Evolutionary conservation across 768 basidiomycete genomes (phyloP), one percentile per base, ranked within the genome.

Genomic region (Collybiopsis luxurians): DNA sequence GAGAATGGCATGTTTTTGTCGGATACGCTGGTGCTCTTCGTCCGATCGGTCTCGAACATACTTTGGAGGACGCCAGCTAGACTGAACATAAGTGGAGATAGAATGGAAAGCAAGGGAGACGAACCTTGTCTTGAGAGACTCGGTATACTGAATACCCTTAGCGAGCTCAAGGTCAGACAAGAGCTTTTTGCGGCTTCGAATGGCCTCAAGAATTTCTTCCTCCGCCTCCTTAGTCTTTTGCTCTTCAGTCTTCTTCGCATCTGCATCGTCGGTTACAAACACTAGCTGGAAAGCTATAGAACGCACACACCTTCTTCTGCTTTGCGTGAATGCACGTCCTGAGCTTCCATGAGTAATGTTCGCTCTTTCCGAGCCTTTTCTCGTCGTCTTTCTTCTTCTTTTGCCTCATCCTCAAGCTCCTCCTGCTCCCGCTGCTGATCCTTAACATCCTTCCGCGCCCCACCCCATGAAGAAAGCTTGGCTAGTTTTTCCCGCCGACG

Each of bases 111-210:
- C 11, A n/a, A 19, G 9, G 7, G 23, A 19, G n/a, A 45, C 66
- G 30, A 67, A 92, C 95, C 89, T 86, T 24, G 93, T 84, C 67
- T 84, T 84, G 59, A 98, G 67, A 30, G 93, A 80, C 61, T 98
- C 92, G 0, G 88, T 90, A 68, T 98, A 99, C 34, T 83, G 79
- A 42, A 97, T 94, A 6, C 96, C 97, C 67, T 93, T 85, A 2
- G 97, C 96, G 30, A 98, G 74, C 69, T 99, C 97, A 66, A 92
- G 77, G 63, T 94, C 95, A 3, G 94, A 95, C 0, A 92, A 94
- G 12, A 99, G 82, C 68, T 95, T 96, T 68, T 90, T 81, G 64
- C 95, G 80, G 59, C 88, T 91, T 34, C 92, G 90, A 63, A 98
- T 94, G 13, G 96, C 95, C 46, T 89, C 89, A 10, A 98, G 73